Base-by-base conservation (phyloP, 305 asterid species). In the Nicotiana rustica region DNA sequence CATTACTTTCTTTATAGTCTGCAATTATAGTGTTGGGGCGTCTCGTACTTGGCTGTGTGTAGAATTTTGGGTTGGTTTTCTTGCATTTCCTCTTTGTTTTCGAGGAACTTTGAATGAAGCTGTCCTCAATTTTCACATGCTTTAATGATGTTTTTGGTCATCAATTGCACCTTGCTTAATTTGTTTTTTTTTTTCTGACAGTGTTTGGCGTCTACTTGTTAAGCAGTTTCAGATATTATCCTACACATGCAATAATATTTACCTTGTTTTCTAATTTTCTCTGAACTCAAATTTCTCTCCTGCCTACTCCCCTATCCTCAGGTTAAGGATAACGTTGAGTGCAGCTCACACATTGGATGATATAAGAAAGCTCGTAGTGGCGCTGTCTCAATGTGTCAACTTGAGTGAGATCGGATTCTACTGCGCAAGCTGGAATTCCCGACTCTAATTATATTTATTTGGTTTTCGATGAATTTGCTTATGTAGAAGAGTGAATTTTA, bases 341-440 rank as follows among this genome's bases (percentile, higher is more conserved):
- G 97, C 98, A 82, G 98, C 81, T 29, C 99, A 93, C 91, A 94
- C 97, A 0, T 78, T 21, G 71, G 98, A 90, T 64, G 98, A 96
- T 89, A 84, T 96, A 89, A 88, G 86, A 86, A 92, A 86, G 90
- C 96, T 95, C 47, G 85, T 89, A 17, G 80, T 79, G 33, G 99
- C 95, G 7, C 88, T 95, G 85, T 88, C 93, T 57, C 87, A 90
- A 44, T 93, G 97, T 80, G 35, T 95, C 83, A 87, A 85, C 84
- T 90, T 94, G 75, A 89, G 86, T 86, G 90, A 89, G 79, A 86
- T 87, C 7, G 83, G 85, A 66, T 49, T 83, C 33, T 44, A 47
- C 38, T 85, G 78, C 87, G 17, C 88, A 67, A 87, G 29, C 84
- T 85, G 86, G 81, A 80, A 83, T 49, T 83, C 98, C 80, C 91